Evolutionary conservation across 768 basidiomycete species (phyloP), one percentile per base, ranked within the genome.

Genomic region (Suillus placidus): DNA sequence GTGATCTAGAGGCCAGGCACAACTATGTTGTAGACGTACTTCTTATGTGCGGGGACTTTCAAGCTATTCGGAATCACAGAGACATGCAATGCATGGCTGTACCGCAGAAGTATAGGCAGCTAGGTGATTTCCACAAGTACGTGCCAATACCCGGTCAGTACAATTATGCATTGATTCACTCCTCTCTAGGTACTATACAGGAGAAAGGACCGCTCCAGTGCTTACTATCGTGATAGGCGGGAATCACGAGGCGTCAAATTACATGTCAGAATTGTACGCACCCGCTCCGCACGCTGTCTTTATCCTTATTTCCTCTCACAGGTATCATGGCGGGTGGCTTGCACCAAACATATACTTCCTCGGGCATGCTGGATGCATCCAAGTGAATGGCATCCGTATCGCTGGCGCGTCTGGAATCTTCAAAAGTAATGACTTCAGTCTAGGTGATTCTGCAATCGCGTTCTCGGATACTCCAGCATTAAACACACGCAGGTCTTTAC

Each of bases 261-360:
- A 98, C 73, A 83, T 99, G 80, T 96, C 94, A 91, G 97, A 99
- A 76, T 78, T 97, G 93, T 94, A 72, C 77, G 92, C 80, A 2
- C 37, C 18, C 23, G 23, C 43, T 43, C 6, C 38, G 12, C n/a
- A 10, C 12, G 10, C 10, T 38, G 14, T 65, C 58, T 61, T n/a
- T 43, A 43, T 60, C 57, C 61, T 57, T 42, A 68, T 57, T 26
- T 63, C 32, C 23, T 70, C 37, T 34, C 47, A 47, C 62, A 96
- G 94, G 64, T 98, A 95, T 76, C 93, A 99, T 71, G 96, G 97
- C 20, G 97, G 95, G 7, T 99, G 97, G 96, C 78, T 99, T 13
- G 97, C 97, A 0, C 93, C 92, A 0, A 96, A 97, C 73, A 96
- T 99, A 62, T 99, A 97, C 78, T 99, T 93, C 76, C 85, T 99